A percentile compares a stretch with the other conserved stretches of the same genome.
These are phyloP conservation scores for Wickerhamiella azymoides DNA, from an alignment of 805 yeast species.

Conservation along the genomic window DNA sequence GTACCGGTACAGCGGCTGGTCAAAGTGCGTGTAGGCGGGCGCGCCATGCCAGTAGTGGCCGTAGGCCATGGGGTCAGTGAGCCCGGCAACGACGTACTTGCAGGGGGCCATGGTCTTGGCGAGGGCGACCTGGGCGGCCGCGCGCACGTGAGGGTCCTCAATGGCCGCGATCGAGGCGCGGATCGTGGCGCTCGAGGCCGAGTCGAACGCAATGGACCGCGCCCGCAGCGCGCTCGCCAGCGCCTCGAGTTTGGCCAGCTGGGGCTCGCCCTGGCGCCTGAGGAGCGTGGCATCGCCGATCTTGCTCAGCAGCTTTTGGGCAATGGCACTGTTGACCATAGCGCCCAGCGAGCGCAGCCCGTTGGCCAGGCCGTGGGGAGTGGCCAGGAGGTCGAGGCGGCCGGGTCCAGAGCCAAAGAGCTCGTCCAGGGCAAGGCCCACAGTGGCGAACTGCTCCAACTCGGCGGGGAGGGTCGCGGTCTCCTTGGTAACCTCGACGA, in stretches of 20 bases:
- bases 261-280: conserved; percentile 79
- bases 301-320: conserved; percentile 58
- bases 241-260: conserved; percentile 63
- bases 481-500: conserved; percentile 47
- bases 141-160: conserved; percentile 47
- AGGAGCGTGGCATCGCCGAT: conserved; percentile 72
- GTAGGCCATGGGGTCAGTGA: conserved; percentile 60
- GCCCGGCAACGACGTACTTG: conserved; percentile 79
- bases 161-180: conserved; percentile 56
- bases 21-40: conserved; percentile 84
- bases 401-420: conserved; percentile 12
- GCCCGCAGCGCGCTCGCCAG: conserved; percentile 58
- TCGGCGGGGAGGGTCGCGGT: conserved; percentile 28
- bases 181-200: conserved; percentile 55
- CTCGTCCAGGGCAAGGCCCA: conserved; percentile 7
- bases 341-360: conserved; percentile 45
- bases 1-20: conserved; percentile 83
- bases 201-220: conserved; percentile 44
- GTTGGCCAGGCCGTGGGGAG: conserved; percentile 34
- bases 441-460: background rate
- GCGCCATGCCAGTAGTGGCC: conserved; percentile 71
- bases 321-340: conserved; percentile 74
- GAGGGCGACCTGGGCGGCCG: conserved; percentile 64
- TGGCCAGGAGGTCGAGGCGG: conserved; percentile 9
- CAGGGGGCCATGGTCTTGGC: conserved; percentile 76